Evolutionary conservation across 2,329 filamentous ascomycete species (phyloP).

Genomic region (Septoria petroselini): DNA sequence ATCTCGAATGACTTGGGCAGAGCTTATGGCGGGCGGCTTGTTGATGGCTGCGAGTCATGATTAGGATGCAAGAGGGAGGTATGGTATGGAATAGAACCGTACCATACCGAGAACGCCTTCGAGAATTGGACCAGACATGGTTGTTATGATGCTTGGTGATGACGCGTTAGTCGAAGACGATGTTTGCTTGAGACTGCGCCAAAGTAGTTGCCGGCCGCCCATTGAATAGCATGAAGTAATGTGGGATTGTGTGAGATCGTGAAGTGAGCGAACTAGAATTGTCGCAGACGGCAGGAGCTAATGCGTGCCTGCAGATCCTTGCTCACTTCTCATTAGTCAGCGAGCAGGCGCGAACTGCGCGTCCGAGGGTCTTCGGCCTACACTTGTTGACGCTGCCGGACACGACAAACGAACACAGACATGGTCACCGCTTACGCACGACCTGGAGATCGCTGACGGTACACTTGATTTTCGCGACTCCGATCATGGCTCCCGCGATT

Average conservation of each 20-base stretch:
- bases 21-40: slow-evolving; percentile 83
- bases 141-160: slow-evolving; percentile 6
- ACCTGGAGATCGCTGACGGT: slow-evolving; percentile 3
- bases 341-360: not conserved
- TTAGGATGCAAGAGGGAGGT: slow-evolving; percentile 13
- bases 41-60: slow-evolving; percentile 67
- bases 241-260: not conserved
- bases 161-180: slow-evolving; percentile 7
- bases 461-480: slow-evolving; percentile 24
- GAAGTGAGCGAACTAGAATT: not conserved
- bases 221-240: slow-evolving; percentile 13
- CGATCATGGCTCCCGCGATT: slow-evolving; percentile 27
- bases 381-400: too few species aligned
- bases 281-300: too few species aligned
- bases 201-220: slow-evolving; percentile 29
- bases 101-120: slow-evolving; percentile 62
- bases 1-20: slow-evolving; percentile 85
- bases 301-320: too few species aligned
- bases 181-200: slow-evolving; percentile 23
- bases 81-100: slow-evolving; percentile 20
- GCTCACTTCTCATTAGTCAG: too few species aligned
- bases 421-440: slow-evolving; percentile 12
- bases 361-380: not conserved
- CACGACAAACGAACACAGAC: not conserved
- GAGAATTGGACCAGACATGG: slow-evolving; percentile 35